Evolutionary conservation across 2,329 filamentous ascomycete species (phyloP).

Genomic region (Epichloe glyceriae): DNA sequence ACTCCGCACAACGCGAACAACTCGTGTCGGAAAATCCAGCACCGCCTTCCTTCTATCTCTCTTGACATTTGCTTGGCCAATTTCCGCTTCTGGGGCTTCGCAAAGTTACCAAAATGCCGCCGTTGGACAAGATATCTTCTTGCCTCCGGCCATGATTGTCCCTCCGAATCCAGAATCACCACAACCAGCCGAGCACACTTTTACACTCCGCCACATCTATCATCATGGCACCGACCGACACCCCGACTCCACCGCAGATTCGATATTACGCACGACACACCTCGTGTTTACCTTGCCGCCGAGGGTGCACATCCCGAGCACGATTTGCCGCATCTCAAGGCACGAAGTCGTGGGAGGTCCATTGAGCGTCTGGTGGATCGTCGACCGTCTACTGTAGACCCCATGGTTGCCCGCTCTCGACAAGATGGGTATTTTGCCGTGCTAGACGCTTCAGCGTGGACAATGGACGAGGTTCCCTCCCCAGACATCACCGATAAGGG

Average conservation of each 20-base stretch:
- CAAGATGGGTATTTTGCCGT: slow-evolving; percentile 53
- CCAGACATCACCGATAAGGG: slow-evolving; percentile 79
- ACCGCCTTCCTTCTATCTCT: slow-evolving; percentile 52
- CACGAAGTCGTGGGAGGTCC: slow-evolving; percentile 49
- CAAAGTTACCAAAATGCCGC: slow-evolving; percentile 20
- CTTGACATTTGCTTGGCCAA: slow-evolving; percentile 41
- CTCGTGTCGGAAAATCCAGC: slow-evolving; percentile 50
- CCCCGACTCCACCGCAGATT: slow-evolving; percentile 60
- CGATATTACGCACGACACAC: slow-evolving; percentile 48
- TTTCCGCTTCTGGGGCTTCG: slow-evolving; percentile 18
- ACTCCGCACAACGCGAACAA: slow-evolving; percentile 21
- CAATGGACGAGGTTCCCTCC: slow-evolving; percentile 60
- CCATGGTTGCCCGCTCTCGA: slow-evolving; percentile 61
- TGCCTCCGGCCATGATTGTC: slow-evolving; percentile 27
- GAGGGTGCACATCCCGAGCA: slow-evolving; percentile 43
- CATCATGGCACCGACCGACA: slow-evolving; percentile 78
- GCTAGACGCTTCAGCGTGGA: slow-evolving; percentile 67
- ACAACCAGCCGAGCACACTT: slow-evolving; percentile 40
- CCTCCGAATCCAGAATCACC: slow-evolving; percentile 31
- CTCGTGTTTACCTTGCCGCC: slow-evolving; percentile 44
- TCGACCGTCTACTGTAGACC: slow-evolving; percentile 61
- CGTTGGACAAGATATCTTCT: slow-evolving; percentile 27
- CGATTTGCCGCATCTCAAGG: slow-evolving; percentile 39
- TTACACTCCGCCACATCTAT: slow-evolving; percentile 76
- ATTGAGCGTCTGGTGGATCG: slow-evolving; percentile 78